Evolutionary conservation across 1,284 basidiomycete genomes (phyloP), one percentile per base, ranked within the genome.

Genomic region (Abortiporus biennis): DNA sequence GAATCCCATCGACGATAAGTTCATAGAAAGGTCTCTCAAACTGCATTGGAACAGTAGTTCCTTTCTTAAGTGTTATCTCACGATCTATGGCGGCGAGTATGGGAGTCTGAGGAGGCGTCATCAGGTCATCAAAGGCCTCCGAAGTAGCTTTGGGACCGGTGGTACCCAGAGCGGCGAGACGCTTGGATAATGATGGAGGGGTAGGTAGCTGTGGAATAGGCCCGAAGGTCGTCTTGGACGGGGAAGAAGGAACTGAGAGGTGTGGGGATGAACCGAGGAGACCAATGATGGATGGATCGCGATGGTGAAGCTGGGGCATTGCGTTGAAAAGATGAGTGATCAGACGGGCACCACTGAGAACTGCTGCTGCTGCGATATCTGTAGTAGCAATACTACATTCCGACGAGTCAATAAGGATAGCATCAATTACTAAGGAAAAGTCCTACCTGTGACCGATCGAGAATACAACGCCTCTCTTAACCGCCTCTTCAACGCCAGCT

Each of bases 251-350:
- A 49, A 54, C 54, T 6, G 72, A 68, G 32, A 80, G 61, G 54
- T 76, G 70, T 1, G 83, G 81, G 5, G 85, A 86, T 16, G 85
- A 78, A 21, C 90, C 90, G 33, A 95, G 68, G 4, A 94, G 72
- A 21, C 92, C 92, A 47, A 94, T 91, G 54, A 94, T 89, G 11
- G 78, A 87, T 34, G 87, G 85, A 56, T 89, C 86, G 30, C 87
- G 75, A 54, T 92, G 88, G 58, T 90, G 87, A 41, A 92, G 64
- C 53, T 85, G 85, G 3, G 87, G 86, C 89, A 92, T 92, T 4
- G 89, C 89, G 55, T 95, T 95, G 78, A 92, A 93, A 16, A 94
- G 69, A 62, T 94, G 92, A 0, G 92, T 94, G 53, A 94, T 91
- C 50, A 92, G 78, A 5, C 80, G 71, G 3, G 91, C 88, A 22